phyloP scores from a whole-genome alignment of 768 basidiomycete species.

The Lactifluus pinguis region DNA sequence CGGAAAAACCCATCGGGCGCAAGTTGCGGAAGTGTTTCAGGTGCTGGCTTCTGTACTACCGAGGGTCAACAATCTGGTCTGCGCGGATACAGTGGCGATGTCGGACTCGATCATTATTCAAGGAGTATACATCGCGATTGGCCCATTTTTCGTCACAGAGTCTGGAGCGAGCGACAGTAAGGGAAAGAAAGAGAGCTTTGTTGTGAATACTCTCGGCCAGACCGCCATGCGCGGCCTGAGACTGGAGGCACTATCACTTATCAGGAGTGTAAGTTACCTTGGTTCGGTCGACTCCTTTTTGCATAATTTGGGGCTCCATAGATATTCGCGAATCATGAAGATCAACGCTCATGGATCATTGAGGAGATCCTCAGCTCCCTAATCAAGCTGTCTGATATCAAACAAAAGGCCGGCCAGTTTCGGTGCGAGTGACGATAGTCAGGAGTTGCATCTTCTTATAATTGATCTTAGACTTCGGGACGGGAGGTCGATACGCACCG shows the following conservation, averaged over 20 bases:
- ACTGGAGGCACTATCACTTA: slow-evolving; percentile 72
- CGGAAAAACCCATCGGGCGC: slow-evolving; percentile 32
- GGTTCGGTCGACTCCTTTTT: background rate
- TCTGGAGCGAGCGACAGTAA: slow-evolving; percentile 45
- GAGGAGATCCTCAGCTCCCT: slow-evolving; percentile 90
- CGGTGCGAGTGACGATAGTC: slow-evolving; percentile 39
- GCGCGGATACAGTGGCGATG: slow-evolving; percentile 65
- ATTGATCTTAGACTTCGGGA: slow-evolving; percentile 61
- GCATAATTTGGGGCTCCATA: slow-evolving; percentile 27
- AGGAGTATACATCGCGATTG: slow-evolving; percentile 86
- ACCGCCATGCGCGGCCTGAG: slow-evolving; percentile 77
- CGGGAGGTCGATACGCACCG: slow-evolving; percentile 85
- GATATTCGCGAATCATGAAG: slow-evolving; percentile 88
- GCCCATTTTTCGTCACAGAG: slow-evolving; percentile 89
- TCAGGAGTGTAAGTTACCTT: slow-evolving; percentile 60
- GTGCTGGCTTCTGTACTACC: slow-evolving; percentile 64
- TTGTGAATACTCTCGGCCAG: slow-evolving; percentile 60
- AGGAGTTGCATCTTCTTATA: slow-evolving; percentile 1
- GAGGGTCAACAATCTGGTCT: slow-evolving; percentile 64
- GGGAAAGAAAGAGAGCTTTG: slow-evolving; percentile 47
- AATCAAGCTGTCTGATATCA: slow-evolving; percentile 82
- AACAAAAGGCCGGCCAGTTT: slow-evolving; percentile 85
- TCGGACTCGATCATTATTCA: slow-evolving; percentile 89
- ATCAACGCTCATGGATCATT: slow-evolving; percentile 94
- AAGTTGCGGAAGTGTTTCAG: slow-evolving; percentile 64